Base-by-base conservation (phyloP, 306 rosid genomes). In the Ochetophila trinervis region DNA sequence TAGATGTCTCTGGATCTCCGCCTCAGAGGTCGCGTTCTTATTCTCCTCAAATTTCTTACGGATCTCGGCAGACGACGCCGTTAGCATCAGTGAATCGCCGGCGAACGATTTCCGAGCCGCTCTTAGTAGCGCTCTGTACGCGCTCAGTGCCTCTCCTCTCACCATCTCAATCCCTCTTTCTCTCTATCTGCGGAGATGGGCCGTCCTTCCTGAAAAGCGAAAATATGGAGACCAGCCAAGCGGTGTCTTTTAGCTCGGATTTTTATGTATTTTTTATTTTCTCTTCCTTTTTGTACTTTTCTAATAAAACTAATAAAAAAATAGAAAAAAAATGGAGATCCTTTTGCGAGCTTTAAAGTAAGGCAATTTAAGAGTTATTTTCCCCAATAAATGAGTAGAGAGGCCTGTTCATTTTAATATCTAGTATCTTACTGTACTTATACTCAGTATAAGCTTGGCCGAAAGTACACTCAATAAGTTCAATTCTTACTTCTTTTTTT, bases 11-110 rank as follows among this genome's bases (percentile, higher is more conserved):
- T 80, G 96, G 82, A 89, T 86, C 85, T 90, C 97, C 0, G 62
- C 40, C 15, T 84, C 88, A 14, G 95, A 82, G 62, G 74, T 70
- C 48, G 86, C 90, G 17, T 65, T 60, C 60, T 56, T 72, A 70
- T 85, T 93, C 67, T 93, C 94, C 15, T 87, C 90, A 78, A 93
- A 93, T 67, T 86, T 88, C 60, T 74, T 81, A 6, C 96, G 93
- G 0, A 93, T 80, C 70, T 93, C 97, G 27, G 49, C 76, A 24
- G 94, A 91, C 5, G 97, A 86, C 5, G 74, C 84, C 55, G 42
- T 84, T 12, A 90, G 78, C 97, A 93, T 89, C 65, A 75, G 48
- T 2, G 70, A 16, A 70, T 93, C 97, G 19, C 97, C 91, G 45
- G 84, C 85, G 64, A 93, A 93, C 4, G 98, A 72, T 63, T 78